These are phyloP conservation scores for Beauveria caledonica DNA, from an alignment of 2,329 filamentous ascomycete species.

Conservation along the genomic window DNA sequence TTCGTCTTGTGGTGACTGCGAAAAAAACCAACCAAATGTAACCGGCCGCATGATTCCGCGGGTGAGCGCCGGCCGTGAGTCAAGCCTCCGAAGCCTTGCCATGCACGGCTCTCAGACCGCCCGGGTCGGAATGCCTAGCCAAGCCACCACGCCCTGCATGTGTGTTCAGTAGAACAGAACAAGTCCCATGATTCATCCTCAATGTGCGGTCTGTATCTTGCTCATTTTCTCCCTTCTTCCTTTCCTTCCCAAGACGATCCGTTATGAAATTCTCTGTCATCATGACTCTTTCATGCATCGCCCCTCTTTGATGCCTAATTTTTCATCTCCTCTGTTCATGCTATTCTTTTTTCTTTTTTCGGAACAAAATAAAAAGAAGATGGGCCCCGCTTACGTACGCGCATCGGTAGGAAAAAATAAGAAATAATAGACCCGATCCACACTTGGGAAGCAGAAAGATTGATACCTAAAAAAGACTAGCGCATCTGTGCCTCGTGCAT, in stretches of 20 bases:
- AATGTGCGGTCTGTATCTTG: background rate
- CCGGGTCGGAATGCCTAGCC: background rate
- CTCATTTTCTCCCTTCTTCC: background rate
- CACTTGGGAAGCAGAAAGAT: background rate
- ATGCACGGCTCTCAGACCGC: slow-evolving; percentile 4
- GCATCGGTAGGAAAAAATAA: background rate
- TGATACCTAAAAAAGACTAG: background rate
- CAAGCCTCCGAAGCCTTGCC: background rate
- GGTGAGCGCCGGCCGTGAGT: background rate
- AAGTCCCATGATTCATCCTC: slow-evolving; percentile 2
- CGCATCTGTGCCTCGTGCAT: background rate
- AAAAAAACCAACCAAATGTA: too few species aligned
- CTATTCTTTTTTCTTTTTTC: too few species aligned
- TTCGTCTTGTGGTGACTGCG: background rate
- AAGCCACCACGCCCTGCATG: background rate
- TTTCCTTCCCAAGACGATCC: background rate
- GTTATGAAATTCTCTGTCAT: too few species aligned
- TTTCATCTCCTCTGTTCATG: background rate
- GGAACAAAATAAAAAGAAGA: background rate
- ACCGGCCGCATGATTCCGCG: background rate
- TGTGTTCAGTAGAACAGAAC: too few species aligned
- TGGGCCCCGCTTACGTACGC: background rate
- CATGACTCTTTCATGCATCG: background rate
- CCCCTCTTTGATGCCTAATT: too few species aligned
- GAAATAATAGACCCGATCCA: background rate